Evolutionary conservation across 306 rosid genomes (phyloP), one percentile per base, ranked within the genome.

Genomic region (Cyamopsis tetragonoloba): DNA sequence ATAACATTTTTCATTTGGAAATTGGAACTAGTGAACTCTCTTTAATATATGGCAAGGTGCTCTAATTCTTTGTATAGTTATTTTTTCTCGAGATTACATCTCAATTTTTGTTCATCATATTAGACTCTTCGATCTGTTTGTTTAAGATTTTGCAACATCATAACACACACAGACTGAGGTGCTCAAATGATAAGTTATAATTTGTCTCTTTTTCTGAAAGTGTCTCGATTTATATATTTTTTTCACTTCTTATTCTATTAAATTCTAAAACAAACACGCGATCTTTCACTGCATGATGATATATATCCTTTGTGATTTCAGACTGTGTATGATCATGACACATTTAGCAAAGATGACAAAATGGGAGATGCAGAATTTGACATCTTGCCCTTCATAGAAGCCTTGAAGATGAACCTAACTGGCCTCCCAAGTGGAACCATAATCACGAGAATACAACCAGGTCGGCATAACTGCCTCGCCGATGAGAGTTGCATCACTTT

Each of bases 271-370:
- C n/a, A n/a, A n/a, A n/a, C n/a, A n/a, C n/a, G n/a, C n/a, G n/a
- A n/a, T n/a, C 6, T 32, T 22, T 20, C 58, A 53, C 24, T 47
- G 23, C 6, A 42, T 55, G 64, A 27, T 46, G 32, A 26, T n/a
- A n/a, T n/a, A n/a, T n/a, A n/a, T 26, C 43, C n/a, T 53, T 28
- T 77, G 37, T 8, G 57, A 54, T 51, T 81, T 68, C 78, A 93
- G 99, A 90, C 87, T 5, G 97, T 90, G 23, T 93, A 72, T 73
- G 99, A 93, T 64, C 95, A 90, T 53, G 99, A 93, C 82, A 90
- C 96, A 2, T 93, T 88, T 60, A 90, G 79, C 85, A 88, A 79
- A 84, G 99, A 93, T 37, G 99, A 93, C 82, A 86, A 76, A 80
- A 93, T 93, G 99, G 99, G 97, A 62, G 85, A 86, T 46, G 99